phyloP scores from a whole-genome alignment of 495 filamentous ascomycete species.

The Hyaloscypha bicolor region DNA sequence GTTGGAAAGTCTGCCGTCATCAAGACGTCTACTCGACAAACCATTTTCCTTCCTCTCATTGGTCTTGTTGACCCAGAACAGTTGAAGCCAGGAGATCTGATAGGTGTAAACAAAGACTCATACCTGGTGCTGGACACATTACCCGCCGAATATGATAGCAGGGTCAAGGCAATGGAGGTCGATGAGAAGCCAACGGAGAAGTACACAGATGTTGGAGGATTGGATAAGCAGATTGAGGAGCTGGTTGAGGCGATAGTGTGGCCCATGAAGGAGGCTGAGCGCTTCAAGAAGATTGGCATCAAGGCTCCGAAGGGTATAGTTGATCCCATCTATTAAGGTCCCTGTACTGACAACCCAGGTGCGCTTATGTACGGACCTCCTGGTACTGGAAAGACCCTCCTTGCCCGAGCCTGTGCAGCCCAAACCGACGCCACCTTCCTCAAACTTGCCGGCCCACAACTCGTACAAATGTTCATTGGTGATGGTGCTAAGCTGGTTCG shows the following conservation, averaged over 20 bases:
- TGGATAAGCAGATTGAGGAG: constrained; percentile 99
- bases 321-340: neutral
- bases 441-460: constrained; percentile 95
- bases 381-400: constrained; percentile 90
- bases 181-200: constrained; percentile 99
- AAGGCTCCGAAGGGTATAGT: constrained; percentile 96
- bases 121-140: constrained; percentile 98
- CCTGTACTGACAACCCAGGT: constrained; percentile 51
- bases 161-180: constrained; percentile 99
- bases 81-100: constrained; percentile 92
- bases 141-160: constrained; percentile 98
- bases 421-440: constrained; percentile 99
- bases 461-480: constrained; percentile 99
- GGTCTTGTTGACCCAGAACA: constrained; percentile 93
- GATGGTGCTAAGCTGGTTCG: constrained; percentile 98
- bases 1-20: constrained; percentile 99
- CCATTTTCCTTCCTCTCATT: constrained; percentile 97
- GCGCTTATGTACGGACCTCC: constrained; percentile 98
- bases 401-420: constrained; percentile 94
- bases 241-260: constrained; percentile 98
- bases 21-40: constrained; percentile 99
- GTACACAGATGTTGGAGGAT: constrained; percentile 95
- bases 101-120: constrained; percentile 99
- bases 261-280: constrained; percentile 99
- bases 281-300: constrained; percentile 99